These are phyloP conservation scores for Dipteronia dyeriana DNA, from an alignment of 345 rosid genomes.

Conservation along the genomic window DNA sequence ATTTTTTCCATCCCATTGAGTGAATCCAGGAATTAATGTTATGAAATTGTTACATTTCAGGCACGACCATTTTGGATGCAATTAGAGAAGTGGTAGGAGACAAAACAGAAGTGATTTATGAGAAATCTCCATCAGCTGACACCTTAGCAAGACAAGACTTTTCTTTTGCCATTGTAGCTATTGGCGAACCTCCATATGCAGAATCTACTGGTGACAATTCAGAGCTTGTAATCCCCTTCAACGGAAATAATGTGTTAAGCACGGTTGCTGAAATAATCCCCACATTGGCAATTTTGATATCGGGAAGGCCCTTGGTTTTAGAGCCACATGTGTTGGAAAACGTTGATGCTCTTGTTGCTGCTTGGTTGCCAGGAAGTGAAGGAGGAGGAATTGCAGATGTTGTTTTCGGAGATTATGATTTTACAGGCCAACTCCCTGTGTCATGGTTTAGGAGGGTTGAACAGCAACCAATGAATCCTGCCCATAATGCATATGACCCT, in stretches of 20 bases:
- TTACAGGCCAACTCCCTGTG: slow-evolving; percentile 64
- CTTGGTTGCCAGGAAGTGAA: slow-evolving; percentile 92
- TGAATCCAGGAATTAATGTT: neutral
- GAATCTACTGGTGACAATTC: slow-evolving; percentile 63
- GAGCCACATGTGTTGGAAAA: slow-evolving; percentile 61
- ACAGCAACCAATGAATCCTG: slow-evolving; percentile 52
- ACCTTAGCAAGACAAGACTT: slow-evolving; percentile 46
- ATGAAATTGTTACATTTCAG: slow-evolving; percentile 31
- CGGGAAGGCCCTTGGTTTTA: slow-evolving; percentile 77
- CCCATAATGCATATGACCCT: slow-evolving; percentile 54
- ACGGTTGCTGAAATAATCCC: slow-evolving; percentile 61
- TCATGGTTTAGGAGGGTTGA: slow-evolving; percentile 65
- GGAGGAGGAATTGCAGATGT: slow-evolving; percentile 70
- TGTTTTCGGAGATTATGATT: slow-evolving; percentile 64
- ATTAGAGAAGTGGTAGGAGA: slow-evolving; percentile 58
- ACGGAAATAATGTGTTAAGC: slow-evolving; percentile 52
- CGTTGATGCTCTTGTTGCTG: slow-evolving; percentile 69
- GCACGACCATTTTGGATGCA: slow-evolving; percentile 83
- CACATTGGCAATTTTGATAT: slow-evolving; percentile 57
- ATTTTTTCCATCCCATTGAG: neutral
- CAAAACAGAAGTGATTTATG: slow-evolving; percentile 63
- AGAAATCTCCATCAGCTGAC: slow-evolving; percentile 54
- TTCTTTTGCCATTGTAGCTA: slow-evolving; percentile 70
- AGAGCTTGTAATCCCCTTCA: slow-evolving; percentile 60
- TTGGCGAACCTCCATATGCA: slow-evolving; percentile 83